phyloP scores from a whole-genome alignment of 1,284 basidiomycete species.

The Kwoniella shivajii region DNA sequence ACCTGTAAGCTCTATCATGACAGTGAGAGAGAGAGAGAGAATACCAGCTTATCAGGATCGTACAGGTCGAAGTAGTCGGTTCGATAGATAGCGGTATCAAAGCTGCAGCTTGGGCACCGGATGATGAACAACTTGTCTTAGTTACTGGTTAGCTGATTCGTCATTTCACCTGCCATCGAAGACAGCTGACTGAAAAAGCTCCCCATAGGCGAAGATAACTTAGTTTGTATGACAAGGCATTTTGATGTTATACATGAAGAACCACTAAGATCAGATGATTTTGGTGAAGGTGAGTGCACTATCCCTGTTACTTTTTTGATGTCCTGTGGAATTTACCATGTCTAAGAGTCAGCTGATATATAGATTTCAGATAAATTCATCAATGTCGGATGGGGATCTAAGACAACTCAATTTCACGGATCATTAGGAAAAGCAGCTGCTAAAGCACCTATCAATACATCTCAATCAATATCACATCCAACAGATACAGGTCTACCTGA shows the following conservation, averaged over 20 bases:
- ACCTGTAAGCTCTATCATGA: slow-evolving; percentile 22
- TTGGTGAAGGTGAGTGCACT: slow-evolving; percentile 71
- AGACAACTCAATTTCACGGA: slow-evolving; percentile 96
- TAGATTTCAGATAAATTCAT: slow-evolving; percentile 73
- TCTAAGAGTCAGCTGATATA: slow-evolving; percentile 21
- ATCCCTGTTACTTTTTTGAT: too few species aligned
- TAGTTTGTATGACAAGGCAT: slow-evolving; percentile 84
- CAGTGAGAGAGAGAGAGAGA: slow-evolving; percentile 27
- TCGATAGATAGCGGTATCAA: slow-evolving; percentile 81
- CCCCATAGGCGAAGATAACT: slow-evolving; percentile 67
- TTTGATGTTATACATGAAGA: slow-evolving; percentile 86
- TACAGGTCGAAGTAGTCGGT: slow-evolving; percentile 72
- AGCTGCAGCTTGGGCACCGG: slow-evolving; percentile 85
- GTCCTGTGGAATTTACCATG: too few species aligned
- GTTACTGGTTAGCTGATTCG: slow-evolving; percentile 65
- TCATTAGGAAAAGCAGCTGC: slow-evolving; percentile 89
- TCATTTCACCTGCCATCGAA: neutral
- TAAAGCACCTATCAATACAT: slow-evolving; percentile 40
- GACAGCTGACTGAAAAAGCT: neutral
- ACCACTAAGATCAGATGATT: slow-evolving; percentile 70
- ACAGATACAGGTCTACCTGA: slow-evolving; percentile 74
- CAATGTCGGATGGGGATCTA: slow-evolving; percentile 97
- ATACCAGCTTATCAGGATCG: neutral
- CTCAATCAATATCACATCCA: slow-evolving; percentile 51
- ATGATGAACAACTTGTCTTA: slow-evolving; percentile 79